A percentile compares a stretch with the other conserved stretches of the same genome.
Conservation (phyloP, 192 early-diverging fungal genomes). For the Lunasporangiospora selenospora region DNA sequence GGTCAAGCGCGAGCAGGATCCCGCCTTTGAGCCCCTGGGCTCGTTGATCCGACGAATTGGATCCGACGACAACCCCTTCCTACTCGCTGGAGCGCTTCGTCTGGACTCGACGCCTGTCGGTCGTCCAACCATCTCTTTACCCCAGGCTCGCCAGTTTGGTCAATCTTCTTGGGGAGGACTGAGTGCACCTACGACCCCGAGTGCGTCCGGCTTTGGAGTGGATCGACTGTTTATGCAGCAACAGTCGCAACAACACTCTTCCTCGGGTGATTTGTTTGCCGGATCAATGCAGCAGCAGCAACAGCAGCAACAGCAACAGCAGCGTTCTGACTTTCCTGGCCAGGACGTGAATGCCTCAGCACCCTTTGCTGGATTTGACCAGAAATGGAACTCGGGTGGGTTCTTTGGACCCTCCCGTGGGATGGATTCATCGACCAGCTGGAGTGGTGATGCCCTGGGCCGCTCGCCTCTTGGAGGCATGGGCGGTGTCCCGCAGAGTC, state of each 20-base stretch:
- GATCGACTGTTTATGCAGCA: constrained; percentile 30
- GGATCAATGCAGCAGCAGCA: constrained; percentile 31
- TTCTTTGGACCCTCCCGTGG: too few relatives aligned
- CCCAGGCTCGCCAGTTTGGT: constrained; percentile 7
- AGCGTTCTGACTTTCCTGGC: constrained; percentile 7
- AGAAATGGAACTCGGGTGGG: constrained; percentile 34
- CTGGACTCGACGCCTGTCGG: constrained; percentile 7
- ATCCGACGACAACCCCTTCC: constrained; percentile 69
- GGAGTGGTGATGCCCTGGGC: constrained; percentile 32
- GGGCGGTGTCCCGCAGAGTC: constrained; percentile 21
- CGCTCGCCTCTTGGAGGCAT: constrained; percentile 17
- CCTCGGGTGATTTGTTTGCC: constrained; percentile 9
- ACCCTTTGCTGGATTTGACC: constrained; percentile 23
- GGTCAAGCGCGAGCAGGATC: constrained; percentile 77
- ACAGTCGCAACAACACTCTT: constrained; percentile 27
- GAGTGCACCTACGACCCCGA: constrained; percentile 20
- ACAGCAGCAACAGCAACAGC: constrained; percentile 23
- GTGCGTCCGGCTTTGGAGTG: constrained; percentile 12
- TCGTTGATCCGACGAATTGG: constrained; percentile 66
- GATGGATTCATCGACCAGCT: too few relatives aligned
- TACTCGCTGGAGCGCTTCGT: constrained; percentile 37
- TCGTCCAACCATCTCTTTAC: constrained; percentile 7
- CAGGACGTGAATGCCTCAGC: constrained; percentile 27
- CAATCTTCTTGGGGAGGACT: constrained; percentile 9
- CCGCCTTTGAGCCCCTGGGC: constrained; percentile 75